Evolutionary conservation across 352 stramenopile genomes (phyloP), one percentile per base, ranked within the genome.

Genomic region (Pythium coloratum): DNA sequence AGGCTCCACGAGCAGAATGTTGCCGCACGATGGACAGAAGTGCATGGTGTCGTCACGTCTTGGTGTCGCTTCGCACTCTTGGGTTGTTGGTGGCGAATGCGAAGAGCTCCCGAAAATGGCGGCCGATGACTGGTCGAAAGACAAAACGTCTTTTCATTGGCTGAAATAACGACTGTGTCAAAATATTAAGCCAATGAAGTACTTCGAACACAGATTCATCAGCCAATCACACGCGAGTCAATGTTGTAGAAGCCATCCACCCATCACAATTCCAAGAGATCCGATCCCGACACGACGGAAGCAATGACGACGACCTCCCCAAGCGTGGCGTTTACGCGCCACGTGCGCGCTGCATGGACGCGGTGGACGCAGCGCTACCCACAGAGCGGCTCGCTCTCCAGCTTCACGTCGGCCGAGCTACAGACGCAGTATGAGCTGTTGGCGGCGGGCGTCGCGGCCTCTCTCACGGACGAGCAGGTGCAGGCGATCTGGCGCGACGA

Each of bases 21-120:
- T 96, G 14, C 89, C 87, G 70, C 90, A 96, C 14, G 64, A 92
- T n/a, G 89, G 89, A 72, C 90, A 97, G 82, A 96, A 97, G 67
- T 90, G 89, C 89, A 97, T 96, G 66, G 53, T 54, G 33, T 34
- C n/a, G 46, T 30, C 46, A 2, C 46, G 30, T 53, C 46, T 13
- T 32, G 46, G n/a, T 30, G 46, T 4, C 20, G 18, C 5, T 14
- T 28, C 32, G 7, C 3, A 10, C 12, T 33, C 9, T 14, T 36
- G 58, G 24, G 14, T 38, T 40, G 26, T 40, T 38, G 30, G 34
- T 49, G 14, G 32, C 2, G 32, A 7, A 55, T 55, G 36, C 51
- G 26, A 67, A 60, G 26, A 16, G n/a, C 2, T n/a, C 10, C 46
- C n/a, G n/a, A 30, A 53, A 53, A 53, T 53, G 46, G 46, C 46